Base-by-base conservation (phyloP, 208 protist species). In the Naegleria lovaniensis region DNA sequence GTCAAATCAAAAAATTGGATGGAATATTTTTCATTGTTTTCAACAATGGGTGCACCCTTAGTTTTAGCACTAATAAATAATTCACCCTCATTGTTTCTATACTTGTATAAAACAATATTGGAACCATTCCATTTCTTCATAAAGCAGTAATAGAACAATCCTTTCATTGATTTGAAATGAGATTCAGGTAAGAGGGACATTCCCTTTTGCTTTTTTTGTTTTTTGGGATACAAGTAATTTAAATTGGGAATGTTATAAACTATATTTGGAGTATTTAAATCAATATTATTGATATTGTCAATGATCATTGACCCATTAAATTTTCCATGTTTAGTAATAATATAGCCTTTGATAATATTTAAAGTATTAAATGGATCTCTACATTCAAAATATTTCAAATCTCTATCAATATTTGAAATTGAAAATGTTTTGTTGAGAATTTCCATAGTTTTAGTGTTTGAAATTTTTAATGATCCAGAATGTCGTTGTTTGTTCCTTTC, bases 71-170 rank as follows among this genome's bases (percentile, higher is more conserved):
- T 40, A 7, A 86, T 36, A 38, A 29, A 86, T 38, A 25, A 38
- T 25, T 33, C 22, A 13, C 40, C 40, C 7, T 86, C 22, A 43
- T 86, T 29, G 51, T 86, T 36, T 33, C 15, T n/a, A 86, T 86
- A 86, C 6, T 51, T 48, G 29, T 51, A 86, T 40, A 86, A 51
- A 15, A 86, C 16, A 33, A 86, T 51, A 86, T 86, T 86, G 7
- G 39, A 41, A 22, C 83, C 83, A 48, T 86, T 86, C 83, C 83
- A 86, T 33, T 86, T 86, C 7, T 86, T 86, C 40, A 48, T 48
- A 86, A 86, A 79, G 36, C 67, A 79, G n/a, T 79, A 79, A 79
- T 29, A 36, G 9, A 13, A 36, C 9, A 79, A 79, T 36, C 25
- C 25, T 79, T 79, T 79, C 19, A 79, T 79, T 1, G 13, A 36